These are phyloP conservation scores for Chloris gayana DNA, from an alignment of 176 grass and related monocot species.

Conservation along the genomic window DNA sequence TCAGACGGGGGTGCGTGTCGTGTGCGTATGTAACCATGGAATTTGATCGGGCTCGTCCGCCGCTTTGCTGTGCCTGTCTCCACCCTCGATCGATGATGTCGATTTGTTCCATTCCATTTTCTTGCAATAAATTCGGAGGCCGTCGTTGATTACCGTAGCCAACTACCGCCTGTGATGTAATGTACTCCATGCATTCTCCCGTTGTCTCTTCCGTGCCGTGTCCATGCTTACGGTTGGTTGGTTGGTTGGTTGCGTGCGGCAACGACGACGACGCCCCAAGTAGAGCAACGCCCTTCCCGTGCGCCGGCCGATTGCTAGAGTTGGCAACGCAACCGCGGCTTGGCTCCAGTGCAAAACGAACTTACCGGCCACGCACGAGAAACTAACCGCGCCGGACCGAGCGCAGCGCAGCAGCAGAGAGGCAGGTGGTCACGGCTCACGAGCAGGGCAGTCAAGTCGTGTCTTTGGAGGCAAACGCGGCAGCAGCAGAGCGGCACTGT, in stretches of 20 bases:
- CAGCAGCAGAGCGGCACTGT: too few relatives aligned
- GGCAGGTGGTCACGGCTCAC: not conserved
- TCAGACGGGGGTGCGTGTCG: not conserved
- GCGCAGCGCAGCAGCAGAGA: not conserved
- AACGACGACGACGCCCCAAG: not conserved
- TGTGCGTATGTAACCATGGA: not conserved
- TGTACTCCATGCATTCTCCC: not conserved
- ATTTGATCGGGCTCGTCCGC: slow-evolving; percentile 6
- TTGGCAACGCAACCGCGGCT: too few relatives aligned
- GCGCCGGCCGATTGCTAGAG: too few relatives aligned
- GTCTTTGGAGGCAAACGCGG: too few relatives aligned
- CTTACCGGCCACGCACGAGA: not conserved
- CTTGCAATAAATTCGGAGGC: slow-evolving; percentile 34
- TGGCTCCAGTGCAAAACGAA: too few relatives aligned
- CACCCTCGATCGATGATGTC: not conserved
- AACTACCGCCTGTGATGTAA: not conserved
- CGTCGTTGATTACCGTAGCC: not conserved
- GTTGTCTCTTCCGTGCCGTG: not conserved
- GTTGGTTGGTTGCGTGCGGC: not conserved
- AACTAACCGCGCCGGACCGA: not conserved
- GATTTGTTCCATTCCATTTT: slow-evolving; percentile 14
- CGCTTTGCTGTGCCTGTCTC: not conserved
- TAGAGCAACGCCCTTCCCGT: not conserved
- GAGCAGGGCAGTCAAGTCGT: not conserved
- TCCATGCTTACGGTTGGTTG: not conserved